These are phyloP conservation scores for Quercus robur DNA, from an alignment of 306 rosid species.

Conservation along the genomic window DNA sequence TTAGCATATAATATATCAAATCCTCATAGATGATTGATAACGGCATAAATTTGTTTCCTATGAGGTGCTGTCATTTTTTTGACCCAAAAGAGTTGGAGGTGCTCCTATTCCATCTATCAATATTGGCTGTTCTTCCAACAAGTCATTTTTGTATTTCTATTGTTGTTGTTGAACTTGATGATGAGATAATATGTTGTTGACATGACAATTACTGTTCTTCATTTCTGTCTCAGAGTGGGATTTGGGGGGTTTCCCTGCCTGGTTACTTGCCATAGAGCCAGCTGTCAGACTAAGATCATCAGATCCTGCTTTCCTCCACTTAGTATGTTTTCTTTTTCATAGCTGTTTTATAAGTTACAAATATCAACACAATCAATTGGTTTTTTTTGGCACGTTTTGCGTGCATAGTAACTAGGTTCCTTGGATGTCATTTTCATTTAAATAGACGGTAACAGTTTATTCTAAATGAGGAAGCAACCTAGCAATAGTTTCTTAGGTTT, in stretches of 20 bases:
- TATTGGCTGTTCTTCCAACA: neutral
- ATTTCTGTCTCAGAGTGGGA: constrained; percentile 82
- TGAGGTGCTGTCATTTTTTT: neutral
- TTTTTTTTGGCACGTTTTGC: neutral
- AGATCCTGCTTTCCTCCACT: constrained; percentile 63
- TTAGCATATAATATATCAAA: neutral
- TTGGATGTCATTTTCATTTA: neutral
- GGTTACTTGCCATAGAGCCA: constrained; percentile 69
- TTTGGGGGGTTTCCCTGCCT: constrained; percentile 90
- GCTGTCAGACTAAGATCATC: constrained; percentile 72
- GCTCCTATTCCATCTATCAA: neutral
- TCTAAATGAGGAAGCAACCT: neutral
- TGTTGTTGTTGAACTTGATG: constrained; percentile 15
- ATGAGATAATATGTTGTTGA: neutral
- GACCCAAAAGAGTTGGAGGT: neutral
- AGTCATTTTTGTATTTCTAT: neutral
- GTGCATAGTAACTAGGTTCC: neutral
- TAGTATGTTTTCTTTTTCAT: constrained; percentile 48
- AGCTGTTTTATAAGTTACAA: neutral
- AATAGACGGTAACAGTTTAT: neutral
- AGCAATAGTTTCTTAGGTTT: neutral
- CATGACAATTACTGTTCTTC: neutral
- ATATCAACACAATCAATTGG: neutral
- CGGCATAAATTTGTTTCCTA: constrained; percentile 9
- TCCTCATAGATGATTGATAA: neutral